Base-by-base conservation (phyloP, 73 alveolate genomes). In the Urostyla sp. region DNA sequence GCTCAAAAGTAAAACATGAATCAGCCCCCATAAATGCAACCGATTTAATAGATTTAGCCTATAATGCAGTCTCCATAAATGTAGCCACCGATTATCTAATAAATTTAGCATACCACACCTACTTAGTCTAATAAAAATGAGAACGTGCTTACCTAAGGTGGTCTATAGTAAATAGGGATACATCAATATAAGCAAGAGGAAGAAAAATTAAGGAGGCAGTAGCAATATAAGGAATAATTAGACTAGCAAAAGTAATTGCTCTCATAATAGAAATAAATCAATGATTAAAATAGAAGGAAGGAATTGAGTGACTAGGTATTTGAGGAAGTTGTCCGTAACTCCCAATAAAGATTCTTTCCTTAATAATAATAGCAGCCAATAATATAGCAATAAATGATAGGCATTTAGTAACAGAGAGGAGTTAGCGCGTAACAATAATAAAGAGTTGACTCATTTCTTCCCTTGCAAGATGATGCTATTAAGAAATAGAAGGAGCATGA, bases 281-380 rank as follows among this genome's bases (percentile, higher is more conserved):
- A n/a, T 13, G 28, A 46, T 6, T 37, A 66, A 18, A 54, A 66
- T 15, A 37, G 80, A 43, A 66, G 43, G 48, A 66, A 66, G 44
- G 80, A 66, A 46, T 43, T 66, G 48, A 66, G 80, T 45, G 80
- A 66, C 44, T 28, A 66, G 66, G 43, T 66, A 66, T 66, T 66
- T 24, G 48, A 37, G 5, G 80, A 66, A 26, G 55, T 59, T 3
- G 30, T 59, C 57, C 16, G 76, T 55, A 6, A 8, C 15, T 35
- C 57, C 27, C 16, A 20, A 35, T 59, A 59, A 59, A 59, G 37
- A 31, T 59, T 59, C 32, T 59, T 35, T 20, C 72, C 72, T 11
- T 10, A 10, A 40, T 40, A 40, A 40, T 40, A 10, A 50, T 20
- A 20, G 34, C 27, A 31, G 56, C 54, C 23, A 16, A 56, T 18